Base-by-base conservation (phyloP, 2,329 filamentous ascomycete species). In the Calonectria fujianensis region DNA sequence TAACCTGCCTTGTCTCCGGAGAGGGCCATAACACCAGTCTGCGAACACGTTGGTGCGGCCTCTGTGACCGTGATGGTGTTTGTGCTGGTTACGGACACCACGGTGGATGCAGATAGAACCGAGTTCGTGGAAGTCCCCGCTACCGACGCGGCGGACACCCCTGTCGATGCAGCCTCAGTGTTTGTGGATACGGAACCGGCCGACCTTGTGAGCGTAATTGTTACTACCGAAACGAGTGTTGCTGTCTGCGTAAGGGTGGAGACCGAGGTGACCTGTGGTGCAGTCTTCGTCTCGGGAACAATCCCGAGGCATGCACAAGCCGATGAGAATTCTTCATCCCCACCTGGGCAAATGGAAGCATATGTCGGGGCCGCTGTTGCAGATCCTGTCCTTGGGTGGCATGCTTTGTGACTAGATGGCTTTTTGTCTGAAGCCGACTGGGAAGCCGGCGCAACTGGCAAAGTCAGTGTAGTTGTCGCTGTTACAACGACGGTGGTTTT, bases 301-400 rank as follows among this genome's bases (percentile, higher is more conserved):
- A 59, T 32, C 27, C 54, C 54, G 18, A 59, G 54, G 24, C 54
- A 59, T 39, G 54, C 54, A n/a, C 32, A 59, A 35, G 54, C 32
- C 10, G 54, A 59, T 2, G 32, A 59, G 35, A 59, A 37, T 16
- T 35, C 35, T 24, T 37, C 54, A 37, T 59, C n/a, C 18, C 32
- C 54, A 8, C 35, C 35, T 18, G 54, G n/a, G 32, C 54, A 59
- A 37, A 35, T 59, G 31, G 54, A 59, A 27, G 32, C 54, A n/a
- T 59, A 37, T 10, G 32, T 39, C n/a, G 54, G 32, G 37, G n/a
- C n/a, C 14, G 10, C 20, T 37, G 54, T 59, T 37, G 54, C 54
- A 4, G 54, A 59, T n/a, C 54, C 32, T 5, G 54, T 59, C n/a
- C 39, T 37, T n/a, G 20, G 32, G 6, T n/a, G 54, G 13, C 32